phyloP scores from a whole-genome alignment of 2,329 filamentous ascomycete genomes.

The Hypoxylon sp. region DNA sequence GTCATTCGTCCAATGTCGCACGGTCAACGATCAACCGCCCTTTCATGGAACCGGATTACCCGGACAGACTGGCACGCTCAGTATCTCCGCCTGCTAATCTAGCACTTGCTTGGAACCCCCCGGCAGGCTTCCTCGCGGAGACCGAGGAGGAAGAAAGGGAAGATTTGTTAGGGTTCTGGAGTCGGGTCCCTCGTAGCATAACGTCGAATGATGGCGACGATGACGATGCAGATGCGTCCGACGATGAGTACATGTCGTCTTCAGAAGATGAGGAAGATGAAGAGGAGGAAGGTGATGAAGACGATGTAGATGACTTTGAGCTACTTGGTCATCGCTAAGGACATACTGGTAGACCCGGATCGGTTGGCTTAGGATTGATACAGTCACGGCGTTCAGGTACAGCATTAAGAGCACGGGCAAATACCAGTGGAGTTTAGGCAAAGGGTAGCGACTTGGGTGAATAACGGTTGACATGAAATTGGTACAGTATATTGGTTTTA shows the following conservation, averaged over 20 bases:
- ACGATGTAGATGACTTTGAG: conserved; percentile 63
- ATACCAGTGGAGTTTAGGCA: conserved; percentile 45
- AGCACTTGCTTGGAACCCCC: conserved; percentile 44
- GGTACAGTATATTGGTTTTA: conserved; percentile 38
- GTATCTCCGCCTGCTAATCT: conserved; percentile 58
- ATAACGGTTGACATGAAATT: conserved; percentile 34
- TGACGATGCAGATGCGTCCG: conserved; percentile 50
- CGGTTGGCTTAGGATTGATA: conserved; percentile 44
- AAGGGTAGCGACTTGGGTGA: conserved; percentile 15
- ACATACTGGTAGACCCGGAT: conserved; percentile 36
- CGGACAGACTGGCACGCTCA: conserved; percentile 63
- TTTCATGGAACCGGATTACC: conserved; percentile 45
- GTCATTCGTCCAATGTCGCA: conserved; percentile 54
- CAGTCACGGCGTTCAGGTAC: conserved; percentile 50
- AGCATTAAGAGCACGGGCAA: conserved; percentile 47
- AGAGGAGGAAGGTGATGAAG: conserved; percentile 63
- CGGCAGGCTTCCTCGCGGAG: conserved; percentile 45
- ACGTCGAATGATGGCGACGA: conserved; percentile 57
- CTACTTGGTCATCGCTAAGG: conserved; percentile 54
- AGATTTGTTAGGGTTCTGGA: conserved; percentile 73
- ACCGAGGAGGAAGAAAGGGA: conserved; percentile 63
- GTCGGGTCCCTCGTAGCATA: conserved; percentile 60
- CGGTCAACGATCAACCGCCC: conserved; percentile 40
- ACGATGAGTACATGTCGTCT: conserved; percentile 51
- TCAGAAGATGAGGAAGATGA: conserved; percentile 63